Evolutionary conservation across 345 rosid species (phyloP).

Genomic region (Brassica incana): DNA sequence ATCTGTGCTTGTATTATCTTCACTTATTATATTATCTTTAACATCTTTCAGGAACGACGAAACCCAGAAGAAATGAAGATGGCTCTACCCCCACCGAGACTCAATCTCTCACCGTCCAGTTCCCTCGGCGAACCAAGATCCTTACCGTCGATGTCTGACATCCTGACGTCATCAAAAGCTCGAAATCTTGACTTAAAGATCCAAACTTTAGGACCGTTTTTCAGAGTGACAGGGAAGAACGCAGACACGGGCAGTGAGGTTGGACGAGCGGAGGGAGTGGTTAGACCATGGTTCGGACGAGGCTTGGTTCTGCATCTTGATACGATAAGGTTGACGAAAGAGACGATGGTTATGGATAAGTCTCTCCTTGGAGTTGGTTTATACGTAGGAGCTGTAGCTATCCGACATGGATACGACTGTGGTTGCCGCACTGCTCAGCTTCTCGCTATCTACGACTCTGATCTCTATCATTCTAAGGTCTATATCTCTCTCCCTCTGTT

Average conservation of each 20-base stretch:
- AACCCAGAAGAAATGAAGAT: constrained; percentile 31
- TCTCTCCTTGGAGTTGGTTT: constrained; percentile 87
- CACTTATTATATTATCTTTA: not conserved
- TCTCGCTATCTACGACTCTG: constrained; percentile 92
- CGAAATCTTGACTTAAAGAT: constrained; percentile 78
- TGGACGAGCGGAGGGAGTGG: constrained; percentile 72
- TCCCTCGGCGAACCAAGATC: constrained; percentile 15
- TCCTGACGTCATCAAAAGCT: constrained; percentile 60
- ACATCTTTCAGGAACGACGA: constrained; percentile 21
- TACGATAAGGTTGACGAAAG: constrained; percentile 65
- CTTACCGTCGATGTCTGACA: constrained; percentile 74
- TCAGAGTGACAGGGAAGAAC: constrained; percentile 72
- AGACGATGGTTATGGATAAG: constrained; percentile 69
- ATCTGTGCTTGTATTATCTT: not conserved
- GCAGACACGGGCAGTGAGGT: constrained; percentile 57
- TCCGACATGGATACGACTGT: constrained; percentile 73
- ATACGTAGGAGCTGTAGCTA: constrained; percentile 88
- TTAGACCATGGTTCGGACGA: constrained; percentile 64
- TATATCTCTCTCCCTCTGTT: constrained; percentile 2
- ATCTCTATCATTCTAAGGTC: constrained; percentile 87
- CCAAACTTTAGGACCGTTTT: constrained; percentile 73
- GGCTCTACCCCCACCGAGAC: constrained; percentile 23
- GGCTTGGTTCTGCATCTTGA: constrained; percentile 86
- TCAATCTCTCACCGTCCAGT: constrained; percentile 24
- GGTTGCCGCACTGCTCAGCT: constrained; percentile 76